Evolutionary conservation across 169 alveolate species (phyloP), one percentile per base, ranked within the genome.

Genomic region (Cryptosporidium ubiquitum): DNA sequence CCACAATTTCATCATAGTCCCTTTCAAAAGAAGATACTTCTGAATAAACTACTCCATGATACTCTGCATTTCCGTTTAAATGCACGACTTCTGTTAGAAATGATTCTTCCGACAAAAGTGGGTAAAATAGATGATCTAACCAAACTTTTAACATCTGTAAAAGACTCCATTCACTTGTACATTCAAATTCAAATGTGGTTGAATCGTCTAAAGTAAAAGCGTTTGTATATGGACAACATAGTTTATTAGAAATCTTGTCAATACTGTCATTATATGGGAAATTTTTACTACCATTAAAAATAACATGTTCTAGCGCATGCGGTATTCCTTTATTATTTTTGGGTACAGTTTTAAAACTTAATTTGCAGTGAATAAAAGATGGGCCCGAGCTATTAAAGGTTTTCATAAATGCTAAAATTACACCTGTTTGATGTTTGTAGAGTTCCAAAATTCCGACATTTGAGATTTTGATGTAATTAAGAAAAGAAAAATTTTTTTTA

Each of bases 31-130:
- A 58, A 31, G 75, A 40, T 18, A 79, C 68, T 44, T 79, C 89
- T 29, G 89, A 79, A 47, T 79, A 79, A 26, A 79, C 89, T 37
- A 79, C 89, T 18, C 89, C 89, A 61, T 79, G 89, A 23, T 61
- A 79, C 39, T 79, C 89, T 37, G 79, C 89, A 61, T 79, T 79
- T 33, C 35, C 40, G 33, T 58, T 64, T 31, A 79, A 29, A 64
- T 79, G 89, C 6, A 79, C 89, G 14, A 79, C 23, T 29, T 79
- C 89, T 40, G 89, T 79, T 12, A 79, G 39, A 79, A 79, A 79
- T 58, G 73, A 40, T 66, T 79, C 89, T 40, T 79, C 79, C 0
- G 89, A 60, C 14, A 79, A 66, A 4, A 26, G 5, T 58, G 89
- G 89, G 23, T 42, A 29, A 26, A 79, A 37, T 66, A 79, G 29